A percentile compares a stretch with the other conserved stretches of the same genome.
Conservation (phyloP, 768 basidiomycete genomes). For the Megacollybia marginata region DNA sequence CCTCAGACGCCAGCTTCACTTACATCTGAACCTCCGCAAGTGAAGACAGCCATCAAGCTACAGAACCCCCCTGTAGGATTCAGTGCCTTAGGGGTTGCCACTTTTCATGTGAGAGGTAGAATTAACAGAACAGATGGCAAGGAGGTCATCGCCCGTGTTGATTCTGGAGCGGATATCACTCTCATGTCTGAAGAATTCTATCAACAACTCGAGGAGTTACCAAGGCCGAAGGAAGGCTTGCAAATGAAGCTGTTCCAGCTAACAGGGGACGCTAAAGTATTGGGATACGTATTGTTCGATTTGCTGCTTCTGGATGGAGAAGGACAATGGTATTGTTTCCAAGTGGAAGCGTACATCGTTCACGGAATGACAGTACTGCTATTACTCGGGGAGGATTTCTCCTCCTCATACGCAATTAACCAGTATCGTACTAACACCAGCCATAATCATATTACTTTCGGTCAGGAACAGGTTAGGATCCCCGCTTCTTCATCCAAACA, state of each 20-base stretch:
- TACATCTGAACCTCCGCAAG: too few species aligned
- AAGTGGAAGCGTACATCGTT: slow-evolving; percentile 17
- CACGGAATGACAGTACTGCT: slow-evolving; percentile 18
- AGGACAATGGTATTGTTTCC: slow-evolving; percentile 6
- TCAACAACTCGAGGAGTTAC: not conserved
- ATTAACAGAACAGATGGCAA: not conserved
- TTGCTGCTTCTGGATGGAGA: slow-evolving; percentile 2
- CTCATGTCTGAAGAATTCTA: slow-evolving; percentile 7
- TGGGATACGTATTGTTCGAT: slow-evolving; percentile 11
- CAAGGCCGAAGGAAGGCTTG: slow-evolving; percentile 1
- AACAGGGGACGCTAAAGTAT: slow-evolving; percentile 7
- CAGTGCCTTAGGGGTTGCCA: not conserved
- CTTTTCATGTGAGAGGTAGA: not conserved
- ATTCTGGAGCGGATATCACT: not conserved
- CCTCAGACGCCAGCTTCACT: too few species aligned
- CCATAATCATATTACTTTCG: not conserved
- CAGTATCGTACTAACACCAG: slow-evolving; percentile 6
- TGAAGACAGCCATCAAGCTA: too few species aligned
- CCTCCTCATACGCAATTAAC: slow-evolving; percentile 12
- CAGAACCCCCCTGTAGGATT: not conserved
- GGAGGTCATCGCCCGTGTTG: not conserved
- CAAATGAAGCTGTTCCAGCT: slow-evolving; percentile 7
- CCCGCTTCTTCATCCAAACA: slow-evolving; percentile 3
- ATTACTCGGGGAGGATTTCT: slow-evolving; percentile 22
- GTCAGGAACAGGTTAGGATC: not conserved